Percentiles rank a stretch among this genome's conserved stretches.
Conservation (phyloP, 768 basidiomycete genomes). For the Calocybe cyanea region DNA sequence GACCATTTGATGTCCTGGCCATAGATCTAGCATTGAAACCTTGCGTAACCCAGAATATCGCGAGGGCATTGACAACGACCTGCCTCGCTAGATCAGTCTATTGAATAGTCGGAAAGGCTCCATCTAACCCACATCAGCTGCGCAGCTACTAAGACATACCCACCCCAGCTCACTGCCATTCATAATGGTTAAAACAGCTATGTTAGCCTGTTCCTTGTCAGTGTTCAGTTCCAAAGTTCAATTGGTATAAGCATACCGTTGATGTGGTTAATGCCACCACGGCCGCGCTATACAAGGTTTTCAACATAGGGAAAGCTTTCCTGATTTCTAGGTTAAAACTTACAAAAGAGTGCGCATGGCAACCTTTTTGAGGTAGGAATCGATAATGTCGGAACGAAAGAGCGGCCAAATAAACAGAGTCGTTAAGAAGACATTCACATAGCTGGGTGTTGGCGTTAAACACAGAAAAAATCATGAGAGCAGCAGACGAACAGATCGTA, state of each 20-base stretch:
- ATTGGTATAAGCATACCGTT: constrained; percentile 21
- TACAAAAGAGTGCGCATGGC: constrained; percentile 41
- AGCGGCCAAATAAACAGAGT: constrained; percentile 46
- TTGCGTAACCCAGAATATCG: constrained; percentile 46
- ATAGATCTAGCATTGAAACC: constrained; percentile 2
- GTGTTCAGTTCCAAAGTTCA: not conserved
- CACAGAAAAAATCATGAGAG: not conserved
- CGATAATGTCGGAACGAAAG: constrained; percentile 28
- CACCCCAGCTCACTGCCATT: constrained; percentile 44
- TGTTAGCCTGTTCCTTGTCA: constrained; percentile 30
- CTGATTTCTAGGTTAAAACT: constrained; percentile 8
- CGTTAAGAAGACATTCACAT: constrained; percentile 24
- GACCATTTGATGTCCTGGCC: not conserved
- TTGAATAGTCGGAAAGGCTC: not conserved
- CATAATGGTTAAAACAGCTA: constrained; percentile 39
- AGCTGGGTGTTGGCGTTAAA: not conserved
- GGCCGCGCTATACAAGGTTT: constrained; percentile 26
- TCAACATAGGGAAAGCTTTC: not conserved
- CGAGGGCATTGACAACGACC: constrained; percentile 44
- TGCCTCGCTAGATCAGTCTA: constrained; percentile 14
- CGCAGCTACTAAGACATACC: constrained; percentile 43
- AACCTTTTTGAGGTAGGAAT: constrained; percentile 29
- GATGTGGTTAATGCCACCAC: constrained; percentile 45
- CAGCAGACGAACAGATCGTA: constrained; percentile 40
- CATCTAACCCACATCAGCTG: constrained; percentile 26